Evolutionary conservation across 2,329 filamentous ascomycete genomes (phyloP), one percentile per base, ranked within the genome.

Genomic region (Mariannaea sp.): DNA sequence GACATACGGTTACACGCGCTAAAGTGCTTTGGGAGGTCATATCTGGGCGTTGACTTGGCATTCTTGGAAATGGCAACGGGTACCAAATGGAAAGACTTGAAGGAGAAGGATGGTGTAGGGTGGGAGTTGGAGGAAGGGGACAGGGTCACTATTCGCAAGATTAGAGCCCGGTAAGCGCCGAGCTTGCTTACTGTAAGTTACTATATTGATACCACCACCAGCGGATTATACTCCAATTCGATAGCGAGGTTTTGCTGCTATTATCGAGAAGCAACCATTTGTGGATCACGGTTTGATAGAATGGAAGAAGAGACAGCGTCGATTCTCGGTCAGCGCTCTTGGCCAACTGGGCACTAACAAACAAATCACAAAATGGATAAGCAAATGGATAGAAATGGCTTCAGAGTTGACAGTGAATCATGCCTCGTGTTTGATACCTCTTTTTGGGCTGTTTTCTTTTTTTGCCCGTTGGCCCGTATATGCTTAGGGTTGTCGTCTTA

Each of bases 1-100:
- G 79, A 82, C n/a, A 80, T 97, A 67, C 80, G 88, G 61, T 77
- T 84, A 61, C 88, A 92, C 72, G 85, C 89, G 27, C 76, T 97
- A 62, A 96, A 96, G 76, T 94, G 92, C 69, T 82, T 97, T 49
- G 92, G 91, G 1, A 83, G 86, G 66, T 82, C 87, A 4, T 99
- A 99, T 71, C 74, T 97, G 59, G 83, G 75, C 16, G 86, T 91
- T 7, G 89, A 91, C 47, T 71, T 81, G 53, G 69, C 68, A 3
- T 90, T 87, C 70, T 73, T 96, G 44, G 89, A 94, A 73, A 80
- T 79, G 67, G 80, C 83, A 52, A 81, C 88, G 4, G 85, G 84
- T 41, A 77, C 82, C 61, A 77, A 73, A n/a, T 99, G 93, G 92
- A 78, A 83, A 9, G 83, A 84, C 44, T 73, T 97, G 66, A 80